These are phyloP conservation scores for Hypoxylon trugodes DNA, from an alignment of 495 filamentous ascomycete species.

Conservation along the genomic window DNA sequence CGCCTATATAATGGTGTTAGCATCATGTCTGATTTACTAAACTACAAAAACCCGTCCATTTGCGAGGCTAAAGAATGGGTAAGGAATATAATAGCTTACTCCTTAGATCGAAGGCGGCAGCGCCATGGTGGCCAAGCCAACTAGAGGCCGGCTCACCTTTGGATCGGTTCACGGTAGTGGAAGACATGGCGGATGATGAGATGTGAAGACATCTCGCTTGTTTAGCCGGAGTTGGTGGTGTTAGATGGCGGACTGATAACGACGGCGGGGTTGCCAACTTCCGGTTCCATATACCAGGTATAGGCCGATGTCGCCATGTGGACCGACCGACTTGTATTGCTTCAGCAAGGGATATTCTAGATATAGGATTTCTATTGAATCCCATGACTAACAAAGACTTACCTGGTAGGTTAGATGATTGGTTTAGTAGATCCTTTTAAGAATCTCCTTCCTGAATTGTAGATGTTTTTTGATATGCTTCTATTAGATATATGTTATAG, in stretches of 20 bases:
- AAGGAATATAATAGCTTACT: conserved; percentile 42
- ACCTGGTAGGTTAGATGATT: not conserved
- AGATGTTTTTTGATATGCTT: not conserved
- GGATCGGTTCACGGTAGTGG: not conserved
- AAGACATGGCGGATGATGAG: conserved; percentile 5
- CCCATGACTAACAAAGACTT: not conserved
- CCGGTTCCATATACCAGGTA: too few species aligned
- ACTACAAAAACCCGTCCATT: too few species aligned
- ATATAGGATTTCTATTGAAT: not conserved
- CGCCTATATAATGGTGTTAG: conserved; percentile 54
- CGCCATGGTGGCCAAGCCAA: conserved; percentile 54
- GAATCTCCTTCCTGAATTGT: not conserved
- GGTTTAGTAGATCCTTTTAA: too few species aligned
- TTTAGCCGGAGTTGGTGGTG: not conserved
- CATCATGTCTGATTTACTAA: too few species aligned
- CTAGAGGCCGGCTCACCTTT: conserved; percentile 22
- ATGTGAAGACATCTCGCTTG: conserved; percentile 5
- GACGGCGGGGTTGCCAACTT: conserved; percentile 27
- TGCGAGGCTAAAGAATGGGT: not conserved
- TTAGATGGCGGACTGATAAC: not conserved
- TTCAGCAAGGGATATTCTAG: not conserved
- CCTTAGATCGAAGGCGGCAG: conserved; percentile 53
- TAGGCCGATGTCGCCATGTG: conserved; percentile 18
- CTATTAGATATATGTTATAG: too few species aligned
- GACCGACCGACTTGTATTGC: conserved; percentile 1